Evolutionary conservation across 495 filamentous ascomycete species (phyloP).

Genomic region (Cladorrhinum samala): DNA sequence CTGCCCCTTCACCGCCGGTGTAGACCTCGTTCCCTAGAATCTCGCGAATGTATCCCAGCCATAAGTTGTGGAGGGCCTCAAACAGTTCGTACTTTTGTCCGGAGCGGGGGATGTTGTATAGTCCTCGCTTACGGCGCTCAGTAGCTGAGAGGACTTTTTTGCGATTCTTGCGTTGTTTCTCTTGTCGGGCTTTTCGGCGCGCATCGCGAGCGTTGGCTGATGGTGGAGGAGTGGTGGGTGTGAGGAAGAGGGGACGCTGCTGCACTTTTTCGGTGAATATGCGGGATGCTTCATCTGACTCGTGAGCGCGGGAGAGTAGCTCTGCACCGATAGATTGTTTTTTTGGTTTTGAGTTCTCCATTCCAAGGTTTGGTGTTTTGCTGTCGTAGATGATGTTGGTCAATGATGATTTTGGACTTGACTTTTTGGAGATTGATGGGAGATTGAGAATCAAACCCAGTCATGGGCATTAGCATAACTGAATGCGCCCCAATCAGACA

Average conservation of each 20-base stretch:
- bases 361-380: too few relatives aligned
- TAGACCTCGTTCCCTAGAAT: conserved; percentile 51
- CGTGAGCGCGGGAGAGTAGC: conserved; percentile 71
- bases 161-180: conserved; percentile 48
- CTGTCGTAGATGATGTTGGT: too few relatives aligned
- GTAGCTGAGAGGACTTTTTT: conserved; percentile 71
- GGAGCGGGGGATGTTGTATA: conserved; percentile 66
- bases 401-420: too few relatives aligned
- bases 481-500: too few relatives aligned
- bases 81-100: conserved; percentile 71
- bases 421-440: too few relatives aligned
- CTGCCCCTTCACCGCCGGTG: conserved; percentile 36
- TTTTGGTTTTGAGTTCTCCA: conserved; percentile 15
- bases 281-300: conserved; percentile 55
- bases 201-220: conserved; percentile 58
- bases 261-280: conserved; percentile 79
- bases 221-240: conserved; percentile 61
- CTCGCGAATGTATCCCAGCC: conserved; percentile 78
- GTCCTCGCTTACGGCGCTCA: conserved; percentile 62
- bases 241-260: conserved; percentile 74
- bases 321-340: conserved; percentile 49
- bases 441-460: too few relatives aligned
- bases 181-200: conserved; percentile 50
- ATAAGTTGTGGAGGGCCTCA: conserved; percentile 67
- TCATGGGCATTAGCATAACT: too few relatives aligned